A percentile compares a stretch with the other conserved stretches of the same genome.
These are phyloP conservation scores for Oryza rufipogon DNA, from an alignment of 176 grass and related monocot species.

Conservation along the genomic window DNA sequence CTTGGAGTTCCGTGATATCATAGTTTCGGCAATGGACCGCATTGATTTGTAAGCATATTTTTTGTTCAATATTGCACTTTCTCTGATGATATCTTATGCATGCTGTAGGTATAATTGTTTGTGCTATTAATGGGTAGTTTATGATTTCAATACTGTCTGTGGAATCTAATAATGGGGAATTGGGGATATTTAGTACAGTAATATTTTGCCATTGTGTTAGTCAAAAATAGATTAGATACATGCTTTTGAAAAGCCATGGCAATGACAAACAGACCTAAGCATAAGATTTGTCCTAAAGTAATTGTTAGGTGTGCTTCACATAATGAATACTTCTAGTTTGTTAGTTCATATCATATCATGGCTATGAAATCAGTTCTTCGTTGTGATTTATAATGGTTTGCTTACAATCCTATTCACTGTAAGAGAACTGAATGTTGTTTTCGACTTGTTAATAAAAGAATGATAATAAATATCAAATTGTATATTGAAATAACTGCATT, in stretches of 20 bases:
- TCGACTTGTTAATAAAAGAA: not conserved
- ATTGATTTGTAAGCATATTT: slow-evolving; percentile 75
- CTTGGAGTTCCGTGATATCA: slow-evolving; percentile 75
- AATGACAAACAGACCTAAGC: not conserved
- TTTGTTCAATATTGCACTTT: slow-evolving; percentile 11
- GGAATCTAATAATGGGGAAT: not conserved
- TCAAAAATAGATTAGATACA: not conserved
- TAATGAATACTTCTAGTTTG: not conserved
- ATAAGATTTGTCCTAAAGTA: not conserved
- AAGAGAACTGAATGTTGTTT: not conserved
- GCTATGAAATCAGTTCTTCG: not conserved
- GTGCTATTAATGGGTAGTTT: not conserved
- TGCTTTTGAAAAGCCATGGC: not conserved
- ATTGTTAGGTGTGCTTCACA: not conserved
- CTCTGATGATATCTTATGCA: not conserved
- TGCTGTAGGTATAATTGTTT: not conserved
- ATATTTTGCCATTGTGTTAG: not conserved
- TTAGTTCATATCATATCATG: not conserved
- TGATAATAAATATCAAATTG: not conserved
- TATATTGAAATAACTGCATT: not conserved
- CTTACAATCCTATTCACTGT: not conserved
- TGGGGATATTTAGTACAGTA: not conserved
- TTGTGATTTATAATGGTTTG: not conserved
- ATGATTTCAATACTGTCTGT: not conserved
- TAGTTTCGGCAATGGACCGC: slow-evolving; percentile 84